Base-by-base conservation (phyloP, 2,329 filamentous ascomycete species). In the Calonectria hongkongensis region DNA sequence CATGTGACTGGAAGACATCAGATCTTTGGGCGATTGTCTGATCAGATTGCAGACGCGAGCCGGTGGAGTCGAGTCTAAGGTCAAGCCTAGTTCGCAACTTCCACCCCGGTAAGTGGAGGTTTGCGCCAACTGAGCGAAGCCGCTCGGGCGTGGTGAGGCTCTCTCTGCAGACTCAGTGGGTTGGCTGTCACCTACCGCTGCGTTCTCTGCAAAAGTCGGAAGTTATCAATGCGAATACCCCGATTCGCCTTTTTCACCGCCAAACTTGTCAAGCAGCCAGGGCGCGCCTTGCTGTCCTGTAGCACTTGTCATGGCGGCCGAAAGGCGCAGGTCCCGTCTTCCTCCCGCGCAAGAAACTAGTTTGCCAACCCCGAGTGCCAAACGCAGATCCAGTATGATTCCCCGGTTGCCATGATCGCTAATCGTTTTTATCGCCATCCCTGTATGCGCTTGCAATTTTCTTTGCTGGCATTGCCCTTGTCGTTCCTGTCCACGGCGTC, bases 331-430 rank as follows among this genome's bases (percentile, higher is more conserved):
- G 10, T 39, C 70, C 47, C 47, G 51, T 33, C 47, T 27, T 28
- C n/a, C 56, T n/a, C 39, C 28, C 12, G 47, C 27, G 16, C 56
- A 48, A 25, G 64, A 56, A 10, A 15, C 69, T n/a, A 63, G 45
- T 39, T 27, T 36, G 21, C 15, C 56, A 36, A 66, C 60, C 15
- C 60, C 41, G 6, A 33, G 25, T 15, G 15, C 54, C 25, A 67
- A 41, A 41, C 67, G 71, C 28, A 71, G 68, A 62, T 58, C 48
- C 56, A 71, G 71, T 73, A 73, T 64, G 71, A 15, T 25, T 25
- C 48, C 47, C 39, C 47, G 9, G 4, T 47, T 27, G 9, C 10
- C 12, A 25, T n/a, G 36, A 8, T 28, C 1, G 33, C 21, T 39
- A 5, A 30, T 36, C 15, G 39, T 16, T 9, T 36, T 54, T 3